Evolutionary conservation across 768 basidiomycete species (phyloP), one percentile per base, ranked within the genome.

Genomic region (Kwoniella bestiolae): DNA sequence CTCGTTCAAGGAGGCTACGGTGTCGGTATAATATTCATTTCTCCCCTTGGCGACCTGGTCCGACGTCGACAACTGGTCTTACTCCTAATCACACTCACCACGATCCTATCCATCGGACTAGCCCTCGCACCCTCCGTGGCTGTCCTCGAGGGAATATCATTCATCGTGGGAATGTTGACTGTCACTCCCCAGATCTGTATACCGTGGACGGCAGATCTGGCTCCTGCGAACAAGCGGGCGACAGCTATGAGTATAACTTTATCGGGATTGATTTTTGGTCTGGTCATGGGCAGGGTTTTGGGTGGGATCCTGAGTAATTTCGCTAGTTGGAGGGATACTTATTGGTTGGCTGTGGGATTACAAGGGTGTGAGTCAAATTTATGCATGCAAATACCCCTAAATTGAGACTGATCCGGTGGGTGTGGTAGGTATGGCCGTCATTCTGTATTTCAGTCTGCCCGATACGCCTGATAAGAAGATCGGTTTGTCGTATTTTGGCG

Each of bases 31-130:
- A 78, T 93, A 2, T 79, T 93, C 45, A 86, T 94, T 59, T 86
- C 90, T 0, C 92, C 93, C 1, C 83, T 92, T 0, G 92, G 93
- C 7, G 92, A 95, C 77, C 85, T 94, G 23, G 85, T 92, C 29
- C 88, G 89, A 21, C 83, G 92, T 35, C 84, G 92, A 12, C 88
- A 87, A 47, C 83, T 95, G 0, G 84, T 90, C 31, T 83, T 94
- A 23, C 64, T 84, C 11, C 80, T 91, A 21, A 49, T 89, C 41
- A 69, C 85, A 1, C 51, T 85, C 23, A 86, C 88, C 0, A 84
- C 85, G 0, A 72, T 84, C 3, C 82, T 95, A 3, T 87, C 89
- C 0, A 87, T 94, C 55, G 91, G 89, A 0, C 84, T 93, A 0
- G 85, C 89, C 0, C 68, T 91, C 12, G 90, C 90, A 0, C 80